Evolutionary conservation across 73 alveolate species (phyloP).

Genomic region (Paramecium primaurelia): DNA sequence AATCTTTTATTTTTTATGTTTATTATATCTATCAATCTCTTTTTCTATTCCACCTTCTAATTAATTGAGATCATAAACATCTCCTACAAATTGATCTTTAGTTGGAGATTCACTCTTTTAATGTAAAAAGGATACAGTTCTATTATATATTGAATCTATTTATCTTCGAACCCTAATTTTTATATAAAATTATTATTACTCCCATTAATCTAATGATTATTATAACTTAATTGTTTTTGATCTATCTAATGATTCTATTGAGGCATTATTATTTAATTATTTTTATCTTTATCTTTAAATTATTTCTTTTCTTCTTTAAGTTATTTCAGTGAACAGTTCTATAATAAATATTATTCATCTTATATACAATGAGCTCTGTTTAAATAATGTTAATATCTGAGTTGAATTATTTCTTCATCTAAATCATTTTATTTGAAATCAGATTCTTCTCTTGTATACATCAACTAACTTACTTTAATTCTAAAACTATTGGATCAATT

Average conservation of each 20-base stretch:
- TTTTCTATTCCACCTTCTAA: slow-evolving; percentile 3
- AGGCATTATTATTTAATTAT: neutral
- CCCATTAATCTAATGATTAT: neutral
- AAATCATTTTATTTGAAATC: slow-evolving; percentile 4
- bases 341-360: neutral
- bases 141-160: slow-evolving; percentile 9
- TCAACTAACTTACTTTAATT: neutral
- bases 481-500: neutral
- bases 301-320: slow-evolving; percentile 16
- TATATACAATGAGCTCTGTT: neutral
- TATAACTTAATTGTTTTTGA: neutral
- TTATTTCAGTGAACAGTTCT: slow-evolving; percentile 37
- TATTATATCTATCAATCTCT: neutral
- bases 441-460: neutral
- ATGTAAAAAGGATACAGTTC: neutral
- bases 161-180: neutral
- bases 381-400: slow-evolving; percentile 18
- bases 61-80: neutral
- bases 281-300: slow-evolving; percentile 9
- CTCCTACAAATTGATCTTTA: neutral
- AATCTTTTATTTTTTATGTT: neutral
- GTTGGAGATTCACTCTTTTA: neutral
- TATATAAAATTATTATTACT: neutral
- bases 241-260: slow-evolving; percentile 8
- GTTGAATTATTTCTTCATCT: neutral